Evolutionary conservation across 1,139 yeast species (phyloP).

Genomic region (Suhomyces chickasaworum): DNA sequence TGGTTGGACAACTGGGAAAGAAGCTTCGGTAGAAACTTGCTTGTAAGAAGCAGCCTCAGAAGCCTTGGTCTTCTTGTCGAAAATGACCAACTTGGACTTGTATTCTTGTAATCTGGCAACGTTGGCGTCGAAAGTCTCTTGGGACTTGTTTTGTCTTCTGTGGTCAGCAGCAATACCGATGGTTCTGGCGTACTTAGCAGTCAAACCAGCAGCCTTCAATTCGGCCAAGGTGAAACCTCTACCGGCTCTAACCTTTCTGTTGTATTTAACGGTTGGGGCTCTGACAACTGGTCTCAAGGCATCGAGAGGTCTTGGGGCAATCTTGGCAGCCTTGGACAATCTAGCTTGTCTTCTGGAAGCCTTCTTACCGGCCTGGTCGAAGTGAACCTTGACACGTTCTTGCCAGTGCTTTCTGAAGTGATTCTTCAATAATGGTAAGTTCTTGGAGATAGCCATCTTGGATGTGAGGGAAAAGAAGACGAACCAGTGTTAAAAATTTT

Average conservation of each 20-base stretch:
- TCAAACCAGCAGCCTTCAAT: constrained; percentile 96
- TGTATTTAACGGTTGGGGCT: constrained; percentile 98
- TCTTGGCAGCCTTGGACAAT: constrained; percentile 89
- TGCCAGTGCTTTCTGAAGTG: constrained; percentile 99
- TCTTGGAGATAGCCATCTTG: constrained; percentile 89
- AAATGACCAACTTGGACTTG: constrained; percentile 92
- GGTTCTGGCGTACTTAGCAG: constrained; percentile 96
- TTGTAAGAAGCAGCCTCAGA: constrained; percentile 69
- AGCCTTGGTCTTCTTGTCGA: constrained; percentile 84
- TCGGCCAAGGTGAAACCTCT: constrained; percentile 99
- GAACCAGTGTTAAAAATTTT: constrained; percentile 13
- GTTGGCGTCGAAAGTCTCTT: constrained; percentile 92
- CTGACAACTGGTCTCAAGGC: constrained; percentile 96
- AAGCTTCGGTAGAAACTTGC: constrained; percentile 77
- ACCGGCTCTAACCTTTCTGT: constrained; percentile 99
- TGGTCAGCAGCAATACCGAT: constrained; percentile 98
- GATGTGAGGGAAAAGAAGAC: constrained; percentile 13
- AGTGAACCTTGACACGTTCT: constrained; percentile 98
- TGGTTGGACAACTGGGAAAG: constrained; percentile 91
- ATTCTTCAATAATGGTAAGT: constrained; percentile 94
- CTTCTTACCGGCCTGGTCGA: constrained; percentile 99
- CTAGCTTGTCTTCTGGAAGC: constrained; percentile 94
- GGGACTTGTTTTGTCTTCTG: constrained; percentile 99
- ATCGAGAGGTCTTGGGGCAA: constrained; percentile 98
- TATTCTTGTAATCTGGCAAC: constrained; percentile 96